phyloP scores from a whole-genome alignment of 306 rosid species.

The Cucumis sativus region Cucumber_9930_V3 NC_026659.2:4125501-4126000 shows the following conservation, averaged over 20 bases:
- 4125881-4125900: not conserved
- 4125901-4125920: not conserved
- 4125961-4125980: not conserved
- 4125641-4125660: not conserved
- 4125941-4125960: not conserved
- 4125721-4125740: not conserved
- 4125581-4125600: not conserved
- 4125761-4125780: not conserved
- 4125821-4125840: not conserved
- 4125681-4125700: not conserved
- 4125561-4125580: not conserved
- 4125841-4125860: not conserved
- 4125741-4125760: not conserved
- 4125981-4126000: conserved; percentile 8
- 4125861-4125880: not conserved
- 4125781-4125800: not conserved
- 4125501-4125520: too few relatives aligned
- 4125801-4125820: not conserved
- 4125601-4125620: not conserved
- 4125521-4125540: too few relatives aligned
- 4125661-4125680: not conserved
- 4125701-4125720: not conserved
- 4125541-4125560: too few relatives aligned
- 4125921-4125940: not conserved
- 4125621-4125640: not conserved